phyloP scores from a whole-genome alignment of 2,329 filamentous ascomycete genomes.

The Emmonsiellopsis sp. region DNA sequence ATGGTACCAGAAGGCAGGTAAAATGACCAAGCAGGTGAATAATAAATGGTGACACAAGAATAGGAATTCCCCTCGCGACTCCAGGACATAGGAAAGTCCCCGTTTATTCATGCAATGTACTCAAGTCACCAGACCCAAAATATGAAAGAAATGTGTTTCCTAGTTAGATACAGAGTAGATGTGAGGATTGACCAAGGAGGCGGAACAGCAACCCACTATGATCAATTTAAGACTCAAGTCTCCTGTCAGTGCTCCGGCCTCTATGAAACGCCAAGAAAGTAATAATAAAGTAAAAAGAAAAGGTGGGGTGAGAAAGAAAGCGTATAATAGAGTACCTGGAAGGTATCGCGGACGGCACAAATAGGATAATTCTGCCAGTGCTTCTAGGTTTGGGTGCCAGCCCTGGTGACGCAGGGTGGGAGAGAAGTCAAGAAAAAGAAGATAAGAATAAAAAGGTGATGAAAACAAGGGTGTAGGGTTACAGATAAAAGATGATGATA shows the following conservation, averaged over 20 bases:
- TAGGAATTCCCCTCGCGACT: background rate
- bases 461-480: background rate
- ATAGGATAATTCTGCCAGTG: no score
- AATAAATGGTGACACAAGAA: background rate
- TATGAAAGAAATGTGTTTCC: no score
- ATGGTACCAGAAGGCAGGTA: background rate
- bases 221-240: background rate
- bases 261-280: constrained; percentile 11
- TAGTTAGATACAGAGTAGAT: background rate
- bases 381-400: constrained; percentile 9
- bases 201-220: background rate
- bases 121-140: background rate
- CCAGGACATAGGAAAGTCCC: background rate
- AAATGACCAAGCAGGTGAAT: background rate
- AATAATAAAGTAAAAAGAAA: background rate
- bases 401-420: constrained; percentile 5
- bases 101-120: background rate
- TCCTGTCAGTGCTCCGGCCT: constrained; percentile 1
- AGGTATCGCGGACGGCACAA: constrained; percentile 1
- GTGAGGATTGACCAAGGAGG: background rate
- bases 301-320: background rate
- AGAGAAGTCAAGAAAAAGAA: constrained; percentile 8
- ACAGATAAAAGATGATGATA: background rate
- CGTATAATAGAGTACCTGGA: constrained; percentile 4
- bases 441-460: background rate